Conservation (phyloP, 306 rosid genomes). For the Adenanthera pavonina region DNA sequence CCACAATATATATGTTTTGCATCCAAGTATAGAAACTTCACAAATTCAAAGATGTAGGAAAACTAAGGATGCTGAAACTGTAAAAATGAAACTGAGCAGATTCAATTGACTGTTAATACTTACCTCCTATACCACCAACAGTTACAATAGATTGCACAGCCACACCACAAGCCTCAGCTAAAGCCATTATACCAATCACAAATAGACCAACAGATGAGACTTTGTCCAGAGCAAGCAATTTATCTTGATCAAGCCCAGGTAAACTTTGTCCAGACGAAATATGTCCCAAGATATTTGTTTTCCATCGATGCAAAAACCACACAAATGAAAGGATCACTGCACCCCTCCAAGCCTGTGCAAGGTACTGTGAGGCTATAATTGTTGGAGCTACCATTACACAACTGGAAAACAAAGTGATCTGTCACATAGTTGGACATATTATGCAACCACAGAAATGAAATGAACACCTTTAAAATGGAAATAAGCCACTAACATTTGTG, state of each 20-base stretch:
- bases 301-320: constrained; percentile 94
- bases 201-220: constrained; percentile 80
- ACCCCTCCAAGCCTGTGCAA: constrained; percentile 78
- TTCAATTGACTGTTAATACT: constrained; percentile 27
- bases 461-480: constrained; percentile 14
- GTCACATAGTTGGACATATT: constrained; percentile 24
- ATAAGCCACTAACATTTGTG: constrained; percentile 73
- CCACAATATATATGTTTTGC: constrained; percentile 15
- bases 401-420: constrained; percentile 59
- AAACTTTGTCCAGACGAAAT: constrained; percentile 46
- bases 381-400: constrained; percentile 88
- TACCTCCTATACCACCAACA: constrained; percentile 98
- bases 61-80: constrained; percentile 6
- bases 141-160: constrained; percentile 90
- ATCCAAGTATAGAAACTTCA: constrained; percentile 10
- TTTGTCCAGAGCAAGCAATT: constrained; percentile 73
- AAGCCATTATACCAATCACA: constrained; percentile 83
- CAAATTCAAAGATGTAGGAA: constrained; percentile 19
- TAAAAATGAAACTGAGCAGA: constrained; percentile 12
- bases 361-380: constrained; percentile 69
- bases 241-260: constrained; percentile 71
- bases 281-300: constrained; percentile 67
- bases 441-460: constrained; percentile 9
- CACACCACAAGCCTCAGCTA: constrained; percentile 95
- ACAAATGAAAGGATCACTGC: constrained; percentile 77